Conservation (phyloP, 352 stramenopile genomes). For the Pythium rishiriense region DNA sequence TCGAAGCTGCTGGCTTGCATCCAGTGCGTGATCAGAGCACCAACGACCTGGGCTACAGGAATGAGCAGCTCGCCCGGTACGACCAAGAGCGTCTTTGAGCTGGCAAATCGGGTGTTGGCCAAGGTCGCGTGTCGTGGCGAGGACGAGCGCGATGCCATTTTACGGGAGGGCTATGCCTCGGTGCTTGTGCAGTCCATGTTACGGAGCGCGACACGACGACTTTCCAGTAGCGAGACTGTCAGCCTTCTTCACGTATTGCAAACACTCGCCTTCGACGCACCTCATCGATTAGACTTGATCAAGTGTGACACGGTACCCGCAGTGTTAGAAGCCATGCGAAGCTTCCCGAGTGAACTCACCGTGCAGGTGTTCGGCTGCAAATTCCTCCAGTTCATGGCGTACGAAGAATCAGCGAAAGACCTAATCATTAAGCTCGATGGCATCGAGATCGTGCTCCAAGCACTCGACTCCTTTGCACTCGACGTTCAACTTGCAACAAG, state of each 20-base stretch:
- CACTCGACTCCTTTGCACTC: slow-evolving; percentile 34
- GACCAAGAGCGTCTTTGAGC: slow-evolving; percentile 35
- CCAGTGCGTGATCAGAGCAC: slow-evolving; percentile 36
- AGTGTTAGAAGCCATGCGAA: slow-evolving; percentile 38
- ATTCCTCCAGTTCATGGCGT: slow-evolving; percentile 68
- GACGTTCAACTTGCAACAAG: slow-evolving; percentile 44
- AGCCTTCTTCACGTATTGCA: slow-evolving; percentile 51
- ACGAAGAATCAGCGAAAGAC: slow-evolving; percentile 57
- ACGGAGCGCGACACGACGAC: slow-evolving; percentile 7
- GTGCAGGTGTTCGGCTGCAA: slow-evolving; percentile 60
- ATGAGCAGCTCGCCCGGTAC: too few species aligned
- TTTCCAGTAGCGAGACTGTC: slow-evolving; percentile 18
- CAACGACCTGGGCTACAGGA: slow-evolving; percentile 26
- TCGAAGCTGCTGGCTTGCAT: slow-evolving; percentile 43
- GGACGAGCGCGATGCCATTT: slow-evolving; percentile 45
- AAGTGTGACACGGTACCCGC: slow-evolving; percentile 33
- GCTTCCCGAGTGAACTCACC: slow-evolving; percentile 25
- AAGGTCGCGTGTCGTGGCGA: slow-evolving; percentile 50
- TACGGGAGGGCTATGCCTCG: slow-evolving; percentile 39
- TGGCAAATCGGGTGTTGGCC: slow-evolving; percentile 38
- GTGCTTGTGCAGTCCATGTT: slow-evolving; percentile 36
- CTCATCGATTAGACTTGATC: slow-evolving; percentile 37
- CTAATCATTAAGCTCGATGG: slow-evolving; percentile 37
- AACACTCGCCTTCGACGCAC: slow-evolving; percentile 43
- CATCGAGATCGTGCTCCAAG: slow-evolving; percentile 35